Percentiles rank a stretch among this genome's conserved stretches.
Evolutionary conservation across 495 filamentous ascomycete species (phyloP).

Genomic region (Xylaria nigripes): DNA sequence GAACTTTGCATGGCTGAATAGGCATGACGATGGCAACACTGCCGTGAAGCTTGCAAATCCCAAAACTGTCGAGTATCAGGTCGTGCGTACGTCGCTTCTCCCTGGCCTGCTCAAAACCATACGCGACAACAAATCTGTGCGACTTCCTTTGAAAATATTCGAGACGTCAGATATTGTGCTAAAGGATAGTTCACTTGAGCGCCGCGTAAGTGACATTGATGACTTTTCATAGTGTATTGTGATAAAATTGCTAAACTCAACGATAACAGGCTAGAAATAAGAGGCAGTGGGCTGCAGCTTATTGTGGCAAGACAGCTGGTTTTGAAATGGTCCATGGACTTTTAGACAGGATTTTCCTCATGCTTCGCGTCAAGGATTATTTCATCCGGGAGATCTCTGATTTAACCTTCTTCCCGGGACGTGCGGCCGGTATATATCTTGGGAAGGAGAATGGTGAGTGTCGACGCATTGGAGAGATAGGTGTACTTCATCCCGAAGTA

Average conservation of each 20-base stretch:
- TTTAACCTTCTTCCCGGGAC: slow-evolving; percentile 81
- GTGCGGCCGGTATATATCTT: slow-evolving; percentile 74
- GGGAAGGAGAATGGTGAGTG: slow-evolving; percentile 59
- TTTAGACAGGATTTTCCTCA: slow-evolving; percentile 81
- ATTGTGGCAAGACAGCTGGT: slow-evolving; percentile 87
- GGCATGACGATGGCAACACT: slow-evolving; percentile 75
- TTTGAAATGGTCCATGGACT: slow-evolving; percentile 96
- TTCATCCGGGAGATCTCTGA: slow-evolving; percentile 83
- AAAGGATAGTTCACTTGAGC: slow-evolving; percentile 70
- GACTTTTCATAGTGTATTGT: neutral
- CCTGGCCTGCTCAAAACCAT: slow-evolving; percentile 93
- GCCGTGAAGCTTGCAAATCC: slow-evolving; percentile 89
- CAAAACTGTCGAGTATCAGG: slow-evolving; percentile 92
- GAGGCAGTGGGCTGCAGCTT: slow-evolving; percentile 89
- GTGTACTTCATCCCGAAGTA: slow-evolving; percentile 87
- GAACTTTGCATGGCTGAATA: slow-evolving; percentile 95
- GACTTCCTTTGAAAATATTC: slow-evolving; percentile 85
- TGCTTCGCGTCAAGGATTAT: slow-evolving; percentile 78
- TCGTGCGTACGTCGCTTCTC: slow-evolving; percentile 82
- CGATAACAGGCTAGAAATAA: slow-evolving; percentile 64
- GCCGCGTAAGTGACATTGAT: slow-evolving; percentile 34
- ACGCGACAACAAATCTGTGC: slow-evolving; percentile 85
- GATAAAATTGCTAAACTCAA: neutral
- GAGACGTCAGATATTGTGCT: slow-evolving; percentile 87
- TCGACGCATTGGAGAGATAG: slow-evolving; percentile 70